Percentiles rank a stretch among this genome's conserved stretches.
Evolutionary conservation across 805 yeast species (phyloP).

Genomic region (Huiozyma sinensis): DNA sequence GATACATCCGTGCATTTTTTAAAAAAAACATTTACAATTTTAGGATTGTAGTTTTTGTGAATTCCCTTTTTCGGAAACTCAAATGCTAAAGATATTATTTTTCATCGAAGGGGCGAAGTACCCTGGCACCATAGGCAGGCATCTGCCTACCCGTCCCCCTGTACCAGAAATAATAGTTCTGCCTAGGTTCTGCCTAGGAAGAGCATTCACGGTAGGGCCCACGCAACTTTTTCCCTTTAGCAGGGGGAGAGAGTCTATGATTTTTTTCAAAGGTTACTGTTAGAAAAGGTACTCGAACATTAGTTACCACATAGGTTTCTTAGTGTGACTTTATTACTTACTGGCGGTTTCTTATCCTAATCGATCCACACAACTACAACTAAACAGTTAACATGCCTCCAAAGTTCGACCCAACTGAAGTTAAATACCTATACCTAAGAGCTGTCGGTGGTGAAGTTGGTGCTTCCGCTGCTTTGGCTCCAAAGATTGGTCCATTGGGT

Average conservation of each 20-base stretch:
- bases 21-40: background rate
- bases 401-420: conserved; percentile 98
- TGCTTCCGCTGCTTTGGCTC: conserved; percentile 99
- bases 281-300: no score
- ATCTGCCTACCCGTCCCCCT: no score
- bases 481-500: conserved; percentile 99
- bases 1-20: conserved; percentile 1
- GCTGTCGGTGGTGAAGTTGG: conserved; percentile 99
- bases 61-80: background rate
- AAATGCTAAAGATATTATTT: no score
- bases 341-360: background rate
- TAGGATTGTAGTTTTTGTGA: background rate
- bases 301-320: background rate
- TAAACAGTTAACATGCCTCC: conserved; percentile 65
- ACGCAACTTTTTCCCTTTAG: no score
- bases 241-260: no score
- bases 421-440: conserved; percentile 96
- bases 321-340: background rate
- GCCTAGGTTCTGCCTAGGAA: no score
- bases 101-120: no score
- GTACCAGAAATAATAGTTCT: no score
- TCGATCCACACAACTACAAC: conserved; percentile 3
- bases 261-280: no score
- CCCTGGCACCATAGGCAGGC: no score
- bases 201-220: no score